Percentiles rank a stretch among this genome's conserved stretches.
Conservation (phyloP, 2,329 filamentous ascomycete genomes). For the Ambrosiella cleistominuta region DNA sequence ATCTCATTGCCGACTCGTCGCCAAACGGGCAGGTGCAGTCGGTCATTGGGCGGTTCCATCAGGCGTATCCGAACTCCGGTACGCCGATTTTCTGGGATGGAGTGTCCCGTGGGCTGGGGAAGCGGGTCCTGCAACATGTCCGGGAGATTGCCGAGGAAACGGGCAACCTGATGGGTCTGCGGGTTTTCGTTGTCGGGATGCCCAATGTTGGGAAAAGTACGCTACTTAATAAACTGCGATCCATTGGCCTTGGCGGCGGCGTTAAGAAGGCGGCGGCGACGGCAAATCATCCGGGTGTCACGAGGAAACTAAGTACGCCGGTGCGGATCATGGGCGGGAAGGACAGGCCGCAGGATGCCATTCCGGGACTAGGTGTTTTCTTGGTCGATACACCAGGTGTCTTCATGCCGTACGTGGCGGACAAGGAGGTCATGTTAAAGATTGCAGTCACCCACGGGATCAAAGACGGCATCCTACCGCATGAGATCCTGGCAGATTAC, state of each 20-base stretch:
- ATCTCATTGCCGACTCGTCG: conserved; percentile 36
- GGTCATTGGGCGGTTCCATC: conserved; percentile 17
- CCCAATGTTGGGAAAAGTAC: conserved; percentile 95
- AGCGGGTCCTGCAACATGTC: conserved; percentile 23
- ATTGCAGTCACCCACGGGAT: conserved; percentile 82
- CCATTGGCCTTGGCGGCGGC: conserved; percentile 35
- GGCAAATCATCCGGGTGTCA: conserved; percentile 76
- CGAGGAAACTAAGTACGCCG: conserved; percentile 62
- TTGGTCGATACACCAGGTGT: conserved; percentile 87
- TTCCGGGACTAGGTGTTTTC: conserved; percentile 49
- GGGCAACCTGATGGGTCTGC: conserved; percentile 57
- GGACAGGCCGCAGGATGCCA: conserved; percentile 16
- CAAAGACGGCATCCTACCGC: conserved; percentile 68
- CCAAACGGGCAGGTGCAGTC: conserved; percentile 18
- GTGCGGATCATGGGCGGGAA: conserved; percentile 51
- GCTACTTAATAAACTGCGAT: conserved; percentile 72
- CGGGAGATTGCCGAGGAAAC: conserved; percentile 19
- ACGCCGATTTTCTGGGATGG: conserved; percentile 28
- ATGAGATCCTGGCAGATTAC: conserved; percentile 72
- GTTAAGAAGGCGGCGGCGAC: conserved; percentile 55
- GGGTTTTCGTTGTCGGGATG: conserved; percentile 86
- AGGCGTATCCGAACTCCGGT: conserved; percentile 10
- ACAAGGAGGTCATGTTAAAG: conserved; percentile 82
- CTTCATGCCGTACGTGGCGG: conserved; percentile 78
- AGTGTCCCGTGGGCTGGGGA: conserved; percentile 19